phyloP scores from a whole-genome alignment of 768 basidiomycete genomes.

The Terana coerulea region DNA sequence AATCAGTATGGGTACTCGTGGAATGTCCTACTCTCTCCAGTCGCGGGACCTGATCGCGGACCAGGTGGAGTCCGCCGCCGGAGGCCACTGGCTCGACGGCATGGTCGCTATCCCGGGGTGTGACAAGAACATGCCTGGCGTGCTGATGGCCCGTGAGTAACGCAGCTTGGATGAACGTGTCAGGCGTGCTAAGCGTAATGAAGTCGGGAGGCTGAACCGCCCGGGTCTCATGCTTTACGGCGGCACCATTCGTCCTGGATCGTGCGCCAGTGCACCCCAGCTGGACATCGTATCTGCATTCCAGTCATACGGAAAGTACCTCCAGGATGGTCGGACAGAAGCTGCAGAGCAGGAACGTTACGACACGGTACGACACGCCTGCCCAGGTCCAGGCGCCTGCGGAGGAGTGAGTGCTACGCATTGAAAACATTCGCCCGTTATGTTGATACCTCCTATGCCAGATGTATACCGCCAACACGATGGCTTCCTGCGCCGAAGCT shows the following conservation, averaged over 20 bases:
- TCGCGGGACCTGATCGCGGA: slow-evolving; percentile 98
- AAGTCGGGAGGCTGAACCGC: slow-evolving; percentile 92
- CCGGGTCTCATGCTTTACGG: slow-evolving; percentile 98
- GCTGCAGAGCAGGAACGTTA: slow-evolving; percentile 82
- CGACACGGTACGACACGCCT: slow-evolving; percentile 86
- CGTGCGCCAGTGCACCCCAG: slow-evolving; percentile 82
- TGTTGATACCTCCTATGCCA: slow-evolving; percentile 25
- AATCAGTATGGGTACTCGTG: slow-evolving; percentile 95
- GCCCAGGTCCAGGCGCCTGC: slow-evolving; percentile 97
- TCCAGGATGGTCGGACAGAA: slow-evolving; percentile 82
- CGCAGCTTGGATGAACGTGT: background rate
- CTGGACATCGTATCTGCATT: slow-evolving; percentile 97
- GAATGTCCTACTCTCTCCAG: slow-evolving; percentile 95
- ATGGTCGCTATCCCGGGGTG: slow-evolving; percentile 97
- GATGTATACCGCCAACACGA: slow-evolving; percentile 99
- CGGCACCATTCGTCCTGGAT: slow-evolving; percentile 89
- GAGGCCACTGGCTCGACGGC: slow-evolving; percentile 94
- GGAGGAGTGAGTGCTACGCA: slow-evolving; percentile 70
- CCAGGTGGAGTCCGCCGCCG: slow-evolving; percentile 88
- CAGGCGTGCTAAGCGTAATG: background rate
- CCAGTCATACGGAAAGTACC: slow-evolving; percentile 94
- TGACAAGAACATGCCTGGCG: slow-evolving; percentile 99
- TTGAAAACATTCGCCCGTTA: background rate
- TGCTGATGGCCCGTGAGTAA: slow-evolving; percentile 87
- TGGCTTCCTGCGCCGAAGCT: slow-evolving; percentile 94